These are phyloP conservation scores for Leucocoprinus gongylophorus DNA, from an alignment of 1,284 basidiomycete genomes.

Conservation along the genomic window DNA sequence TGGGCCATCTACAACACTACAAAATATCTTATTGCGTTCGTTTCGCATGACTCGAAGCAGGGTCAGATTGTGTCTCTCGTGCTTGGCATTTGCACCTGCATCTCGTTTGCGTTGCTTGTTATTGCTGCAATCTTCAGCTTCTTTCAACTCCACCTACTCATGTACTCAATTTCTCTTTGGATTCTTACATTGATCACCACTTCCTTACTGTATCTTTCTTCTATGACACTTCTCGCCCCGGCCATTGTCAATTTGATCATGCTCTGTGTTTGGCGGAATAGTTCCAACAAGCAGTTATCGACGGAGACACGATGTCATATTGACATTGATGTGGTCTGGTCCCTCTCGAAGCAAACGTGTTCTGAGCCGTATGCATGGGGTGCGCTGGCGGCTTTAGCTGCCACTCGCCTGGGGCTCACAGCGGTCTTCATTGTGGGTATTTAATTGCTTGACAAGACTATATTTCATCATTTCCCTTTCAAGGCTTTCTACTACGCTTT, in stretches of 20 bases:
- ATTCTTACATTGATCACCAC: constrained; percentile 26
- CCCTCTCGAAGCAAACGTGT: constrained; percentile 26
- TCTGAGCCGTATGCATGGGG: constrained; percentile 38
- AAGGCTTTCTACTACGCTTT: constrained; percentile 34
- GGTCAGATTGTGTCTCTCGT: constrained; percentile 41
- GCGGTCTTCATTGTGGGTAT: constrained; percentile 41
- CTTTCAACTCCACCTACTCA: constrained; percentile 37
- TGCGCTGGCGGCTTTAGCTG: constrained; percentile 46
- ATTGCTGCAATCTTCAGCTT: constrained; percentile 36
- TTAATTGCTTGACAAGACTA: constrained; percentile 1
- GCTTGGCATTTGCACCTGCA: constrained; percentile 53
- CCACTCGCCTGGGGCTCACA: constrained; percentile 47
- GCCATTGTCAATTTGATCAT: constrained; percentile 49
- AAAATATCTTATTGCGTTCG: constrained; percentile 56
- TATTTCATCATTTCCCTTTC: not conserved
- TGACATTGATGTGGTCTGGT: constrained; percentile 63
- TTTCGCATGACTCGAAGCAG: constrained; percentile 29
- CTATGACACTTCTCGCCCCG: constrained; percentile 41
- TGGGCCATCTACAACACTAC: constrained; percentile 57
- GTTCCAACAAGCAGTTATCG: constrained; percentile 32
- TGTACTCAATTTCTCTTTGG: constrained; percentile 29
- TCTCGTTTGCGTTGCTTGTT: constrained; percentile 49
- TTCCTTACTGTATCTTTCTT: constrained; percentile 37
- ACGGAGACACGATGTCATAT: constrained; percentile 44
- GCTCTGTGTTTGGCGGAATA: constrained; percentile 41